These are phyloP conservation scores for Magnolia sinica DNA, from an alignment of 164 flowering plant genomes.

Conservation along the genomic window DNA sequence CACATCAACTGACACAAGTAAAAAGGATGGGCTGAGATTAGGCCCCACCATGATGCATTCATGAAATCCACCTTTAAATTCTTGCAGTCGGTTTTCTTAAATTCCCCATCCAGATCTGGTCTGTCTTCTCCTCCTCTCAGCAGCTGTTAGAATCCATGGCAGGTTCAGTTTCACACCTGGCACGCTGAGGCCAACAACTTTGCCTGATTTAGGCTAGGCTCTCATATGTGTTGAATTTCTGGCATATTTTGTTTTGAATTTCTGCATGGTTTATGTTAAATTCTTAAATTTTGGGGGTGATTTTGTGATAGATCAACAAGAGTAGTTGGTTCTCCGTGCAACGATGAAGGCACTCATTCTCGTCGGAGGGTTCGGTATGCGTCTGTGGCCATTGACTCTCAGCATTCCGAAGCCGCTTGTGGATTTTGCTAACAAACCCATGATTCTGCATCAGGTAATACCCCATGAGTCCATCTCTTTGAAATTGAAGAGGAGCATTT, in stretches of 20 bases:
- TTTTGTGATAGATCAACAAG: slow-evolving; percentile 19
- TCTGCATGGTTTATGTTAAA: not conserved
- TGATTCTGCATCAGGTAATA: slow-evolving; percentile 96
- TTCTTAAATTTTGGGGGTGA: not conserved
- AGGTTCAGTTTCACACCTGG: no score
- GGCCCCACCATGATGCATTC: no score
- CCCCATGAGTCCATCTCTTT: not conserved
- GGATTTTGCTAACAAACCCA: slow-evolving; percentile 98
- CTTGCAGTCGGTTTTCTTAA: no score
- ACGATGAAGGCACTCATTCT: slow-evolving; percentile 98
- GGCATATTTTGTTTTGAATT: not conserved
- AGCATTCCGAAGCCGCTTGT: slow-evolving; percentile 98
- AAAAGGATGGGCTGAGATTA: no score
- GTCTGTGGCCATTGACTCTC: slow-evolving; percentile 97
- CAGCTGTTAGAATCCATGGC: no score
- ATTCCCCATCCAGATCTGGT: no score
- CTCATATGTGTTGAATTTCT: slow-evolving; percentile 1
- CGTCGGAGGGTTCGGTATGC: slow-evolving; percentile 96
- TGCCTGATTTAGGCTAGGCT: not conserved
- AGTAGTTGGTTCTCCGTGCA: slow-evolving; percentile 16
- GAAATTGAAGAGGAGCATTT: no score
- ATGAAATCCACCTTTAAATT: no score
- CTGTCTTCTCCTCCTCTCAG: no score
- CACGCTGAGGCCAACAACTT: not conserved
- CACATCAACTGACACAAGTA: no score